Evolutionary conservation across 805 yeast species (phyloP).

Genomic region (Saccharomyces kudriavzevii): DNA sequence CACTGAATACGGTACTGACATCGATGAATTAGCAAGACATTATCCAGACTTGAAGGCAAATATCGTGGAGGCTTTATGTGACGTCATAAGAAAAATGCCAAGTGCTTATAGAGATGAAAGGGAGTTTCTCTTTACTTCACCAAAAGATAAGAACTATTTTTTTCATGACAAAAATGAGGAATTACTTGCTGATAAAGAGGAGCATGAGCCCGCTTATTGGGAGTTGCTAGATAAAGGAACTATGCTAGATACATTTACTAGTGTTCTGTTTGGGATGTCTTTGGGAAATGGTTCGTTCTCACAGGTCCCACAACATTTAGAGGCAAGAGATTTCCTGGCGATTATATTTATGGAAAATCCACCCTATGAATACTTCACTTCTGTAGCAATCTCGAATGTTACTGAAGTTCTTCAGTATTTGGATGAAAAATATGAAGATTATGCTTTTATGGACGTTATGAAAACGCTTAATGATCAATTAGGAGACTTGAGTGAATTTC

Average conservation of each 20-base stretch:
- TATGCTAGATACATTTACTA: slow-evolving; percentile 43
- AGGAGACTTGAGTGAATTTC: slow-evolving; percentile 22
- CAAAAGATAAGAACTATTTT: slow-evolving; percentile 32
- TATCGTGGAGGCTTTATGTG: slow-evolving; percentile 42
- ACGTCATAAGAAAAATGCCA: slow-evolving; percentile 41
- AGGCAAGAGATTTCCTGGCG: slow-evolving; percentile 39
- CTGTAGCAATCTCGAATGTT: slow-evolving; percentile 46
- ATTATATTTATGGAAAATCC: slow-evolving; percentile 43
- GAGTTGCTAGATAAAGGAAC: slow-evolving; percentile 40
- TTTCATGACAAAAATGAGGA: slow-evolving; percentile 37
- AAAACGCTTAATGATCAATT: slow-evolving; percentile 30
- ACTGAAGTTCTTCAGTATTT: slow-evolving; percentile 48
- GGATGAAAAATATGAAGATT: slow-evolving; percentile 47
- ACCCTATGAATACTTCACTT: slow-evolving; percentile 54
- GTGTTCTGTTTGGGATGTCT: slow-evolving; percentile 41
- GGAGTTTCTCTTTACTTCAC: slow-evolving; percentile 36
- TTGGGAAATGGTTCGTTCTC: slow-evolving; percentile 46
- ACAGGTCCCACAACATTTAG: slow-evolving; percentile 31
- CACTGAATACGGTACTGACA: slow-evolving; percentile 50
- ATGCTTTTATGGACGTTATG: slow-evolving; percentile 35
- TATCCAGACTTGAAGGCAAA: slow-evolving; percentile 62
- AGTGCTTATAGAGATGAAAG: slow-evolving; percentile 33
- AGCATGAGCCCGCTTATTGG: slow-evolving; percentile 44
- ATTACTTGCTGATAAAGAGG: slow-evolving; percentile 34
- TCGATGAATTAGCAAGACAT: slow-evolving; percentile 79